These are phyloP conservation scores for Sarcocystis neurona DNA, from an alignment of 169 alveolate genomes.

Conservation along the genomic window DNA sequence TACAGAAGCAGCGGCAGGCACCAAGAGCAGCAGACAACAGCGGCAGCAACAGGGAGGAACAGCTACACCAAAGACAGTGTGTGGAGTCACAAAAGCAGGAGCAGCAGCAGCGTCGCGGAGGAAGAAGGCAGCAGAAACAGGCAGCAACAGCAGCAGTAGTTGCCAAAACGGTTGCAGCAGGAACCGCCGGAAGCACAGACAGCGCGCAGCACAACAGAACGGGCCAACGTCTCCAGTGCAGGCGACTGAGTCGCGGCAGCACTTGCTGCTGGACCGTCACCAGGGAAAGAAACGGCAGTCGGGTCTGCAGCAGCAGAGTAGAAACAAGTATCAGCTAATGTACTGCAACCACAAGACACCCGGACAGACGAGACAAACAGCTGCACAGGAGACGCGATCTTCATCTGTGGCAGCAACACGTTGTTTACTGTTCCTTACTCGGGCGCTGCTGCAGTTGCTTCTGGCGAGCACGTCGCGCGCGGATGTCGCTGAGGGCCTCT, in stretches of 20 bases:
- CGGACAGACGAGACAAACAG: too few relatives aligned
- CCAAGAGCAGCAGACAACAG: background rate
- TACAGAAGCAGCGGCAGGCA: too few relatives aligned
- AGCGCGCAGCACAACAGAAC: slow-evolving; percentile 22
- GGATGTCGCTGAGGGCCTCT: slow-evolving; percentile 39
- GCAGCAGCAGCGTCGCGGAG: background rate
- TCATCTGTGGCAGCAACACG: too few relatives aligned
- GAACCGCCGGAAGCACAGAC: background rate
- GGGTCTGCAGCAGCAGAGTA: slow-evolving; percentile 37
- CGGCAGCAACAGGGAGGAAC: background rate
- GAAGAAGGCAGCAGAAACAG: background rate
- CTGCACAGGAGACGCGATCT: too few relatives aligned
- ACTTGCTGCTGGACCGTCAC: background rate
- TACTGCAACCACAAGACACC: too few relatives aligned
- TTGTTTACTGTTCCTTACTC: background rate
- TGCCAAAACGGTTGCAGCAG: background rate
- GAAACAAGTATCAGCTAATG: too few relatives aligned
- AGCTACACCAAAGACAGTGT: background rate
- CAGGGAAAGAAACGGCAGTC: background rate
- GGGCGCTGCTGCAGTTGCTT: slow-evolving; percentile 28
- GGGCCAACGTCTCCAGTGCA: background rate
- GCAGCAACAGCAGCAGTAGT: slow-evolving; percentile 4
- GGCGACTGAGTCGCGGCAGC: background rate
- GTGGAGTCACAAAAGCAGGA: background rate
- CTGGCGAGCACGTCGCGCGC: slow-evolving; percentile 12